Base-by-base conservation (phyloP, 2,329 filamentous ascomycete genomes). In the Paramyrothecium roridum region DNA sequence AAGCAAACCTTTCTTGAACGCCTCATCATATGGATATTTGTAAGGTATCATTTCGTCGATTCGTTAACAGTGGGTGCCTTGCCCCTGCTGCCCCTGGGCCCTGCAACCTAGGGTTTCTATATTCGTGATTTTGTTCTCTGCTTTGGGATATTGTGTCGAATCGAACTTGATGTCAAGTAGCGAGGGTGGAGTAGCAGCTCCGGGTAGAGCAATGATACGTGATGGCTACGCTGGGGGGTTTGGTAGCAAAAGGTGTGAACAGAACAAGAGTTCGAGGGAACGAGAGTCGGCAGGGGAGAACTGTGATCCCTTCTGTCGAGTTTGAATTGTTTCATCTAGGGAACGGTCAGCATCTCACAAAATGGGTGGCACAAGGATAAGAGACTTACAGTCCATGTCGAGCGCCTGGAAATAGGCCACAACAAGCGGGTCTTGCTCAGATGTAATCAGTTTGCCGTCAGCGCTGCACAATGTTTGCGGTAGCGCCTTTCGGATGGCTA, bases 401-500 rank as follows among this genome's bases (percentile, higher is more conserved):
- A 87, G 70, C 30, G 73, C 73, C 51, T 82, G 73, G 62, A 86
- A 87, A 59, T 83, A 88, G 22, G 73, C 70, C 34, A 69, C 67
- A 26, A 83, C 68, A 1, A 70, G 65, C 10, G 76, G 73, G 48
- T 81, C 79, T 20, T 76, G 70, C 21, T 80, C 77, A 30, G 77
- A 73, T 1, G 76, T 74, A 3, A 74, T 66, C 13, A 85, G 69
- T 52, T 81, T 79, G 2, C 79, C 80, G 52, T 83, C 75, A 0
- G 71, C 63, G 43, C 74, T 71, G 1, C 76, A 72, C 22, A 72
- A 65, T 0, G 80, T 83, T 58, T 79, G 78, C 1, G 85, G 85
- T 6, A 86, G 74, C 1, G 82, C 79, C 57, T 82, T 81, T 43
- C 85, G 77, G 54, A 86, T 86, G n/a, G 74, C 74, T 11, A 87